phyloP scores from a whole-genome alignment of 2,329 filamentous ascomycete species.

The Phoma sp. region DNA sequence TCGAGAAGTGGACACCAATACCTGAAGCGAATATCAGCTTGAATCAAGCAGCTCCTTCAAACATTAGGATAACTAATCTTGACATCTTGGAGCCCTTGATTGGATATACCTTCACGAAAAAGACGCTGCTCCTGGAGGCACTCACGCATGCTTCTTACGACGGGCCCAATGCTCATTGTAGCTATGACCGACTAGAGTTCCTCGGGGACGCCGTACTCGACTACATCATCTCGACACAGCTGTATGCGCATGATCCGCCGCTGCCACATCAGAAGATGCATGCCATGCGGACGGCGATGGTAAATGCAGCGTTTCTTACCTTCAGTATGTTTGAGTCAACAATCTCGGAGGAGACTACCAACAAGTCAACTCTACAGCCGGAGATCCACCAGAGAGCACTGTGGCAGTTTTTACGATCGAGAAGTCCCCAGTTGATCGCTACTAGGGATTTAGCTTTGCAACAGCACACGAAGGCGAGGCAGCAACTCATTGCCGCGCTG shows the following conservation, averaged over 20 bases:
- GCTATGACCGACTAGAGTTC: conserved; percentile 83
- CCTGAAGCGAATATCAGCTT: conserved; percentile 37
- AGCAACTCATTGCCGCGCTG: conserved; percentile 61
- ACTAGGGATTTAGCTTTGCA: conserved; percentile 55
- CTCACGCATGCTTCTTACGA: conserved; percentile 76
- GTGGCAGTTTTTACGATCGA: conserved; percentile 74
- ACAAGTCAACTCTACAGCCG: conserved; percentile 42
- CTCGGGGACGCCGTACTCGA: conserved; percentile 88
- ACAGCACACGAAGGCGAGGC: conserved; percentile 60
- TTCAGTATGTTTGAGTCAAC: conserved; percentile 73
- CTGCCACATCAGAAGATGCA: conserved; percentile 73
- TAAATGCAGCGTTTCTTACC: conserved; percentile 81
- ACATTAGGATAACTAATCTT: conserved; percentile 23
- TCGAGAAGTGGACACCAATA: conserved; percentile 55
- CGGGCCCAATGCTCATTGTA: conserved; percentile 52
- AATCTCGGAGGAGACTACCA: conserved; percentile 44
- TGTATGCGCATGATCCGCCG: conserved; percentile 62
- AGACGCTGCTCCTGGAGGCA: conserved; percentile 75
- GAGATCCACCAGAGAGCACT: conserved; percentile 55
- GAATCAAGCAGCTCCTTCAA: conserved; percentile 25
- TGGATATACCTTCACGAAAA: conserved; percentile 73
- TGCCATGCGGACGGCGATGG: conserved; percentile 74
- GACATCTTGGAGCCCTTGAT: conserved; percentile 68
- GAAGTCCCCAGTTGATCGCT: conserved; percentile 56
- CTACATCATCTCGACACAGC: conserved; percentile 70